Evolutionary conservation across 495 filamentous ascomycete genomes (phyloP), one percentile per base, ranked within the genome.

Genomic region (Penicillium simplicissimum): DNA sequence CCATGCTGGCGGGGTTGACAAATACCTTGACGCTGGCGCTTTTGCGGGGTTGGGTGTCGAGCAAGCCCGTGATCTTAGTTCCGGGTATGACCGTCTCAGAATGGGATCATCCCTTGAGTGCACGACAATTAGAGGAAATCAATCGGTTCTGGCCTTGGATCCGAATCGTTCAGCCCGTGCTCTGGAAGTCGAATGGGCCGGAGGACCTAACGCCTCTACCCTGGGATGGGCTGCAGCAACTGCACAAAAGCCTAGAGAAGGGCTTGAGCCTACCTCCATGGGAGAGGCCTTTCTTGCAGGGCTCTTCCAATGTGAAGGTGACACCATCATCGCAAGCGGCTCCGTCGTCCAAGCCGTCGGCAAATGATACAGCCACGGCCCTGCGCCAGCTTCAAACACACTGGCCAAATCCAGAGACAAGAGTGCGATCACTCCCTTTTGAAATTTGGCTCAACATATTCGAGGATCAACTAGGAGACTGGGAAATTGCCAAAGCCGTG

Each of bases 361-460:
- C 42, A 79, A 90, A 8, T 83, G 85, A 35, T 77, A 85, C 67
- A 79, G 86, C 68, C 72, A 87, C 63, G 78, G 86, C 63, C 71
- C 82, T 65, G 59, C 81, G 66, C 69, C 76, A 61, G 74, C 77
- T 62, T 68, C 75, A 66, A 40, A 66, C 52, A 58, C 74, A 60
- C 6, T 59, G 64, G 58, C 68, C 54, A 19, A 71, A 63, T 17
- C 35, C 56, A 9, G 67, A 73, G 60, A 55, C 52, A 8, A 71
- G 65, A 19, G 64, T 63, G 0, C 67, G 55, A 17, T 74, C 70
- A 8, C 76, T 97, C 0, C 93, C 93, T 0, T 85, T 89, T 0
- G 93, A 97, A 72, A 80, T 97, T 25, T 97, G 93, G 93, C 85
- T 89, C 31, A 88, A 90, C 49, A 88, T 97, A 25, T 87, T 97